A percentile compares a stretch with the other conserved stretches of the same genome.
Evolutionary conservation across 2,329 filamentous ascomycete genomes (phyloP).

Genomic region (Venturia effusa): DNA sequence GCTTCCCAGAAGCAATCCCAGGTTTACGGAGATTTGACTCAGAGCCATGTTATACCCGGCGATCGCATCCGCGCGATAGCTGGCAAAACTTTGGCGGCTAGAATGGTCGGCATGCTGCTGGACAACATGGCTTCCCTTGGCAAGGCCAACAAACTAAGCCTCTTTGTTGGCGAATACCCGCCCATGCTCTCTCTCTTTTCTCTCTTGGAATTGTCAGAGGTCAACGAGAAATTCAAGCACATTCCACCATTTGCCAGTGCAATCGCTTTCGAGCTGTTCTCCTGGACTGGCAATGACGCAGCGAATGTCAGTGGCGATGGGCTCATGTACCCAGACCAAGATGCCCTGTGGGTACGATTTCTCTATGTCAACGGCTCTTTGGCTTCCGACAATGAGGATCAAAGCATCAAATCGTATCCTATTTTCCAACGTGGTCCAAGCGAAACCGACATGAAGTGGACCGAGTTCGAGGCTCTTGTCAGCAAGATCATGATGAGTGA

Average conservation of each 20-base stretch:
- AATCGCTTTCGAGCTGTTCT: slow-evolving; percentile 43
- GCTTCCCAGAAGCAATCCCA: slow-evolving; percentile 16
- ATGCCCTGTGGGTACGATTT: slow-evolving; percentile 45
- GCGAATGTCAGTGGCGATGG: slow-evolving; percentile 13
- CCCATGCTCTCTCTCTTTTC: slow-evolving; percentile 23
- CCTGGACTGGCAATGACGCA: slow-evolving; percentile 23
- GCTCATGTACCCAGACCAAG: slow-evolving; percentile 25
- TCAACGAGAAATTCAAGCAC: slow-evolving; percentile 34
- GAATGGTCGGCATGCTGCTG: slow-evolving; percentile 28
- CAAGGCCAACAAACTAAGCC: slow-evolving; percentile 29
- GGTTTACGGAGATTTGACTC: slow-evolving; percentile 10
- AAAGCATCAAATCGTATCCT: slow-evolving; percentile 28
- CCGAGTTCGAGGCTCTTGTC: slow-evolving; percentile 39
- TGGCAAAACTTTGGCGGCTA: slow-evolving; percentile 31
- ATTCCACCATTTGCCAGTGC: slow-evolving; percentile 38
- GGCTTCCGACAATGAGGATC: slow-evolving; percentile 13
- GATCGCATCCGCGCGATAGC: slow-evolving; percentile 28
- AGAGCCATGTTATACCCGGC: background rate
- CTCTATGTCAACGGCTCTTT: slow-evolving; percentile 43
- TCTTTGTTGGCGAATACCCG: slow-evolving; percentile 27
- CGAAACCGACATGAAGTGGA: slow-evolving; percentile 36
- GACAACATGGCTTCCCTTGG: slow-evolving; percentile 29
- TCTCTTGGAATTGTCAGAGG: slow-evolving; percentile 22
- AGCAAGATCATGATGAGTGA: slow-evolving; percentile 30
- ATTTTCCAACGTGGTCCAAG: slow-evolving; percentile 40